A percentile compares a stretch with the other conserved stretches of the same genome.
These are phyloP conservation scores for Xylaria acuta DNA, from an alignment of 495 filamentous ascomycete species.

Conservation along the genomic window DNA sequence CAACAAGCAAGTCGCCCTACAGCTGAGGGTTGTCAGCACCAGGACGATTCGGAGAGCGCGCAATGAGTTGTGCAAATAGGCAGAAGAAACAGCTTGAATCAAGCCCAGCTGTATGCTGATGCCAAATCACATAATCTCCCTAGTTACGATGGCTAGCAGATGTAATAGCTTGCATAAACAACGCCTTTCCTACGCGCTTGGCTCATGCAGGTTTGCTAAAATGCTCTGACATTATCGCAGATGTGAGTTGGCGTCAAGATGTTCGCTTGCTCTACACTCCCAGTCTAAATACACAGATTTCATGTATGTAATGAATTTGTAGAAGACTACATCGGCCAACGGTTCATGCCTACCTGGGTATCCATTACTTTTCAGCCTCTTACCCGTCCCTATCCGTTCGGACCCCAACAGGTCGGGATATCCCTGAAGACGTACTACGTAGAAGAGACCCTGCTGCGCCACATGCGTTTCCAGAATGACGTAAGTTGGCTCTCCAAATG, in stretches of 20 bases:
- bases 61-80: not conserved
- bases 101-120: not conserved
- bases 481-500: conserved; percentile 11
- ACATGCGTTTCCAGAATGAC: conserved; percentile 18
- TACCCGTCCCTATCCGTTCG: too few species aligned
- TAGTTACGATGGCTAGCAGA: not conserved
- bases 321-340: too few species aligned
- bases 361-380: too few species aligned
- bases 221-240: not conserved
- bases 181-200: not conserved
- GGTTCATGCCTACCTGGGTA: too few species aligned
- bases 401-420: too few species aligned
- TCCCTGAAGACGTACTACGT: too few species aligned
- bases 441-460: conserved; percentile 11
- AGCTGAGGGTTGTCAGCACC: not conserved
- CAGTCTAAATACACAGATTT: not conserved
- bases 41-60: too few species aligned
- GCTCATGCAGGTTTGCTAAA: not conserved
- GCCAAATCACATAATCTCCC: not conserved
- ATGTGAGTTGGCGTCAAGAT: not conserved
- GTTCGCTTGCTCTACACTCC: not conserved
- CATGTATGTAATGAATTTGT: too few species aligned
- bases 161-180: not conserved
- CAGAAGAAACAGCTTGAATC: not conserved
- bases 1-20: not conserved